Percentiles rank a stretch among this genome's conserved stretches.
These are phyloP conservation scores for Omphalotus olearius DNA, from an alignment of 1,284 basidiomycete species.

Conservation along the genomic window DNA sequence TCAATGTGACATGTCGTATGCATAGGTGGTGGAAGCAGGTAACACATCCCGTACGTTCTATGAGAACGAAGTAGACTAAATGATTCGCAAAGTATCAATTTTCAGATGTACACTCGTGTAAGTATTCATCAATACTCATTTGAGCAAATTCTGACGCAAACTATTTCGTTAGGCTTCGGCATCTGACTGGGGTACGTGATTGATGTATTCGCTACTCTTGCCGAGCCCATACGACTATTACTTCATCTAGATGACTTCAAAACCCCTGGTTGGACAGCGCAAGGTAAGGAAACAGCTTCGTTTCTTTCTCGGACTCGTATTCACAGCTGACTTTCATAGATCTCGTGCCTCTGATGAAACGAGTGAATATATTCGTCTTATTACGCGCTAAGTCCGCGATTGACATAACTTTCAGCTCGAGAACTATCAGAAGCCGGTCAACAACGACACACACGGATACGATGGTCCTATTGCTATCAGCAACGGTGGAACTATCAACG, in stretches of 20 bases:
- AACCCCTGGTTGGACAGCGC: slow-evolving; percentile 60
- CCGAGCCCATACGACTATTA: neutral
- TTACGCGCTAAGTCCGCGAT: slow-evolving; percentile 5
- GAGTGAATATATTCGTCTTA: slow-evolving; percentile 35
- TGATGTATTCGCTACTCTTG: neutral
- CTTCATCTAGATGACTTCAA: slow-evolving; percentile 61
- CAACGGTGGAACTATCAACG: slow-evolving; percentile 58
- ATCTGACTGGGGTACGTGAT: slow-evolving; percentile 59
- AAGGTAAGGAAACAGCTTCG: slow-evolving; percentile 35
- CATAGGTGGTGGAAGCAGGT: slow-evolving; percentile 51
- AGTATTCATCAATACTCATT: slow-evolving; percentile 16
- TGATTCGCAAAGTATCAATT: slow-evolving; percentile 50
- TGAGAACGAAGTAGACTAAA: slow-evolving; percentile 4
- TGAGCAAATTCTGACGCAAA: slow-evolving; percentile 9
- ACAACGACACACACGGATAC: slow-evolving; percentile 59
- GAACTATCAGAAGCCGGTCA: slow-evolving; percentile 69
- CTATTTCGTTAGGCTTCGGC: slow-evolving; percentile 45
- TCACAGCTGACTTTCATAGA: slow-evolving; percentile 32
- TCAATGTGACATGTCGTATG: neutral
- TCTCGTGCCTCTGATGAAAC: slow-evolving; percentile 68
- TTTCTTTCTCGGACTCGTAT: slow-evolving; percentile 1
- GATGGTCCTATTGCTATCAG: slow-evolving; percentile 70
- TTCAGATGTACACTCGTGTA: slow-evolving; percentile 71
- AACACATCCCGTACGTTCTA: slow-evolving; percentile 12
- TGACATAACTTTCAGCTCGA: slow-evolving; percentile 41